Base-by-base conservation (phyloP, 1,284 basidiomycete species). In the Cutaneotrichosporon spelunceum region DNA sequence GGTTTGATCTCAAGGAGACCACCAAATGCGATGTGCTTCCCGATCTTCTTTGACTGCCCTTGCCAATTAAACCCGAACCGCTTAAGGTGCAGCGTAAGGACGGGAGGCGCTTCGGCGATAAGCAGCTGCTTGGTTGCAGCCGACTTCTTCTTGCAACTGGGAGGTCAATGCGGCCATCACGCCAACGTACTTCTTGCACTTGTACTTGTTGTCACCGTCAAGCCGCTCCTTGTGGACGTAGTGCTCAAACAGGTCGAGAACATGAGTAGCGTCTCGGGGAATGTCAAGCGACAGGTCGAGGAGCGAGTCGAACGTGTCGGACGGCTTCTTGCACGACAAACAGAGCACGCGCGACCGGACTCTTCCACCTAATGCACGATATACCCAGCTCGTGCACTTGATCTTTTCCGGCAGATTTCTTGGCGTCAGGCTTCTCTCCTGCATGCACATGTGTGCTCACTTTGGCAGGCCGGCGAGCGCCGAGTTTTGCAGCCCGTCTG, bases 81-180 rank as follows among this genome's bases (percentile, higher is more conserved):
- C 80, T 99, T 99, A 45, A 99, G 82, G 73, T 99, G 96, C n/a
- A 99, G 83, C 0, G 94, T 97, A 36, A 99, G 84, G n/a, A 94
- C 88, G 23, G 86, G 80, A 0, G 96, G 96, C 1, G 93, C 90
- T 61, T 91, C 84, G 59, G 95, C 87, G 58, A 99, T 77, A 74
- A 91, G 92, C 64, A 75, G 72, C 8, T 62, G 67, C 61, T 77
- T 57, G 4, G 61, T 68, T 39, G 76, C 76, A 16, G 68, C 70
- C n/a, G 74, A 70, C 65, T 76, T 78, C 56, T 63, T 60, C 64
- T 78, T 78, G 60, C 76, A 78, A 56, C 72, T 78, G 48, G 5
- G 14, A 33, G 14, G 53, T 55, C 34, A 39, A 56, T 29, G 4
- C 6, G 9, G n/a, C 16, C 8, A 23, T 2, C 1, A 10, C 14